A percentile compares a stretch with the other conserved stretches of the same genome.
phyloP scores from a whole-genome alignment of 1,139 yeast species.

The Arxiozyma telluris region DNA sequence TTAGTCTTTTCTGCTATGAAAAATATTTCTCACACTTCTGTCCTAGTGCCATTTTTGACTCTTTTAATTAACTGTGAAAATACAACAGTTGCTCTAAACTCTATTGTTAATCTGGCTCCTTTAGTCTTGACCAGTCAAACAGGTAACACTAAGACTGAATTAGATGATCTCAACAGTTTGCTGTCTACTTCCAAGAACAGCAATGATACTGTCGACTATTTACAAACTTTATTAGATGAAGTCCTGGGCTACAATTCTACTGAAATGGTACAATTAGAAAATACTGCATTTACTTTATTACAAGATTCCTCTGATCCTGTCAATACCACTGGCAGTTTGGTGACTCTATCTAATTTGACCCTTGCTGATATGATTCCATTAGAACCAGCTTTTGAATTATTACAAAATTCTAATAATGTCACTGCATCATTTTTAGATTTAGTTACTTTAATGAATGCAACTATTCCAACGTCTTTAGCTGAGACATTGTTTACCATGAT shows the following conservation, averaged over 20 bases:
- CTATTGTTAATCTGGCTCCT: slow-evolving; percentile 24
- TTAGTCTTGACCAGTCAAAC: slow-evolving; percentile 18
- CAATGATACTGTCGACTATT: slow-evolving; percentile 18
- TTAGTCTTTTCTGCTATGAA: slow-evolving; percentile 21
- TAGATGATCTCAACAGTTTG: slow-evolving; percentile 20
- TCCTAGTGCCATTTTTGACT: slow-evolving; percentile 22
- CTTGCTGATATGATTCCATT: slow-evolving; percentile 19
- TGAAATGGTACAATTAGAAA: slow-evolving; percentile 11
- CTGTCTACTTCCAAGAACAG: slow-evolving; percentile 21
- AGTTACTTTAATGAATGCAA: slow-evolving; percentile 23
- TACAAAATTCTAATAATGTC: slow-evolving; percentile 22
- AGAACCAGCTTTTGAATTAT: slow-evolving; percentile 22
- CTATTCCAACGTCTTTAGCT: slow-evolving; percentile 20
- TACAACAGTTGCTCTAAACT: slow-evolving; percentile 17
- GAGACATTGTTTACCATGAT: slow-evolving; percentile 14
- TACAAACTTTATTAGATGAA: slow-evolving; percentile 17
- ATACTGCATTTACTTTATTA: slow-evolving; percentile 19
- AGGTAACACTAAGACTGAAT: slow-evolving; percentile 14
- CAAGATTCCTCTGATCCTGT: slow-evolving; percentile 23
- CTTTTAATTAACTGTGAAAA: slow-evolving; percentile 21
- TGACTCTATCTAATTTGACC: slow-evolving; percentile 16
- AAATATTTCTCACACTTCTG: slow-evolving; percentile 21
- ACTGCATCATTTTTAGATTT: slow-evolving; percentile 26
- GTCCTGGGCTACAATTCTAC: slow-evolving; percentile 17
- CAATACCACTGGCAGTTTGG: slow-evolving; percentile 21